Percentiles rank a stretch among this genome's conserved stretches.
Conservation (phyloP, 2,329 filamentous ascomycete genomes). For the Plenodomus lindquistii region DNA sequence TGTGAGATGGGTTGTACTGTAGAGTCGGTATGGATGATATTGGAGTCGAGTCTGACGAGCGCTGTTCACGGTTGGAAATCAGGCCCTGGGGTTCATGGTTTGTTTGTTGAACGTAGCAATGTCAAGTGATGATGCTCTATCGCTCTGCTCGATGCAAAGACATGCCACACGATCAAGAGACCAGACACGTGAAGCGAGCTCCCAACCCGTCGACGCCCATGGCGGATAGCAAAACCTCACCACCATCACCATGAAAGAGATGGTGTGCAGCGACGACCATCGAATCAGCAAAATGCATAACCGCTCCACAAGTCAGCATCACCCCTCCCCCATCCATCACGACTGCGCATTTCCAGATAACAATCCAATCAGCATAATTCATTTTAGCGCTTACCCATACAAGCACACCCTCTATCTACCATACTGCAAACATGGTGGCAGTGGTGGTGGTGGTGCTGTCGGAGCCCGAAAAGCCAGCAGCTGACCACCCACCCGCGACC, state of each 20-base stretch:
- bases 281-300: neutral
- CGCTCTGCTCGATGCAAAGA: neutral
- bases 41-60: no score
- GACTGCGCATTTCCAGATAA: neutral
- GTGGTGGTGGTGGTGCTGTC: neutral
- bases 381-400: constrained; percentile 2
- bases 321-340: neutral
- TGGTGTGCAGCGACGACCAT: neutral
- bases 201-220: neutral
- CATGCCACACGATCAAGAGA: neutral
- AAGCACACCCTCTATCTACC: neutral
- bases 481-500: constrained; percentile 7
- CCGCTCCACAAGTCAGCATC: neutral
- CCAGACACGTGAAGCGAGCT: neutral
- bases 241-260: neutral
- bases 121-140: neutral
- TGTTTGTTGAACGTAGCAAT: neutral
- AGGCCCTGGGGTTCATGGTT: no score
- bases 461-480: constrained; percentile 5
- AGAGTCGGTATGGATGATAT: no score
- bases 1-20: no score
- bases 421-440: no score
- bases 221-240: neutral
- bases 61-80: no score
- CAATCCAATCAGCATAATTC: neutral